These are phyloP conservation scores for Metschnikowia lochheadii DNA, from an alignment of 805 yeast species.

Conservation along the genomic window DNA sequence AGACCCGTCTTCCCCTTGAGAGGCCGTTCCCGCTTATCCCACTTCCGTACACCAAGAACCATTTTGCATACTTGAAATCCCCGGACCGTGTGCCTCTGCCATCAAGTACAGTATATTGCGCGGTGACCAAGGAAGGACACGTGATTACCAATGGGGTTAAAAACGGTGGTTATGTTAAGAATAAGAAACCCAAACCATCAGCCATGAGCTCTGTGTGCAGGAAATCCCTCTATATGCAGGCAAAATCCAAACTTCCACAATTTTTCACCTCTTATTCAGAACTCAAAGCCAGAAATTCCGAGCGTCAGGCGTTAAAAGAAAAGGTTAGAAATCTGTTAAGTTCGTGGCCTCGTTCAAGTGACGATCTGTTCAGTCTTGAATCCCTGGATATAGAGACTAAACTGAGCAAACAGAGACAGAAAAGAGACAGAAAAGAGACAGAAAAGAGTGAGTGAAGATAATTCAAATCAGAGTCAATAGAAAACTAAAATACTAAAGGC, in stretches of 20 bases:
- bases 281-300: slow-evolving; percentile 17
- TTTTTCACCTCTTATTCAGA: slow-evolving; percentile 15
- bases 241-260: neutral
- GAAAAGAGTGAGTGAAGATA: no score
- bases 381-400: no score
- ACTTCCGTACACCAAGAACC: slow-evolving; percentile 20
- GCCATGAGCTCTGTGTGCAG: slow-evolving; percentile 43
- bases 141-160: slow-evolving; percentile 56
- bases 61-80: slow-evolving; percentile 24
- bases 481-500: no score
- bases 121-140: slow-evolving; percentile 24
- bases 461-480: no score
- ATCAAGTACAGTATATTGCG: slow-evolving; percentile 26
- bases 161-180: slow-evolving; percentile 52
- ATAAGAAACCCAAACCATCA: slow-evolving; percentile 38
- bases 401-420: no score
- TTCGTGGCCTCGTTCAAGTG: slow-evolving; percentile 47
- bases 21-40: slow-evolving; percentile 17
- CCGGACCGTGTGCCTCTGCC: slow-evolving; percentile 25
- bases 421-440: no score
- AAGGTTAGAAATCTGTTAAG: slow-evolving; percentile 29
- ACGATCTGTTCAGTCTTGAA: slow-evolving; percentile 25
- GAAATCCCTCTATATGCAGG: slow-evolving; percentile 16
- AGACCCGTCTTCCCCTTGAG: slow-evolving; percentile 14
- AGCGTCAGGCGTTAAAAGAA: slow-evolving; percentile 28